These are phyloP conservation scores for Xylaria sp. DNA, from an alignment of 2,329 filamentous ascomycete genomes.

Conservation along the genomic window DNA sequence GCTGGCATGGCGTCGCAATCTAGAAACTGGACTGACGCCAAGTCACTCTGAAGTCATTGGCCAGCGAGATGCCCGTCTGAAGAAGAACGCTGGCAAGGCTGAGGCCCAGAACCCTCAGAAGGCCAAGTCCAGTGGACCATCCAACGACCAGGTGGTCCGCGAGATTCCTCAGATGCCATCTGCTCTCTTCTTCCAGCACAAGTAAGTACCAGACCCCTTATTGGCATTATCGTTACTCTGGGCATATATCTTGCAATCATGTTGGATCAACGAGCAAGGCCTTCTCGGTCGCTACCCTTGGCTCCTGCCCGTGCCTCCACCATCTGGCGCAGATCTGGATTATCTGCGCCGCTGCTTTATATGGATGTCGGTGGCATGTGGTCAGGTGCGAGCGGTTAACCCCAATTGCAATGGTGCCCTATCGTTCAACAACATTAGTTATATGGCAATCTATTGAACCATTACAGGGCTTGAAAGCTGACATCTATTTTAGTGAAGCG, in stretches of 20 bases:
- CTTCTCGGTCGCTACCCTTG: neutral
- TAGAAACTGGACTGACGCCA: constrained; percentile 3
- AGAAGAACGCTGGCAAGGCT: constrained; percentile 70
- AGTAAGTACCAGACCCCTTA: constrained; percentile 9
- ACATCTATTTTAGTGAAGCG: constrained; percentile 52
- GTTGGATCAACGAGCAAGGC: neutral
- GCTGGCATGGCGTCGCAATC: neutral
- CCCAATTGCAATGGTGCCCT: neutral
- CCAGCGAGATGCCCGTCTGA: constrained; percentile 71
- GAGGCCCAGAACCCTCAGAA: constrained; percentile 54
- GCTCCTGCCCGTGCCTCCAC: too few species aligned
- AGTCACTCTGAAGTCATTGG: constrained; percentile 53
- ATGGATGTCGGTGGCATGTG: too few species aligned
- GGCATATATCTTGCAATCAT: neutral
- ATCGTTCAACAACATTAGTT: too few species aligned
- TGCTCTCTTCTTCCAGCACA: constrained; percentile 76
- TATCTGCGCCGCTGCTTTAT: too few species aligned
- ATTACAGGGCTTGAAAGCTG: neutral
- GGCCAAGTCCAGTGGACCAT: constrained; percentile 45
- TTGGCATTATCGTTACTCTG: neutral
- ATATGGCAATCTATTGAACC: neutral
- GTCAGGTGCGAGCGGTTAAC: neutral
- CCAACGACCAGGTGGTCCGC: constrained; percentile 58
- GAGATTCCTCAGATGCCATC: constrained; percentile 79
- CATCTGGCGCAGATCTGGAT: too few species aligned